A percentile compares a stretch with the other conserved stretches of the same genome.
Conservation (phyloP, 1,139 yeast genomes). For the Candida frijolesensis region DNA sequence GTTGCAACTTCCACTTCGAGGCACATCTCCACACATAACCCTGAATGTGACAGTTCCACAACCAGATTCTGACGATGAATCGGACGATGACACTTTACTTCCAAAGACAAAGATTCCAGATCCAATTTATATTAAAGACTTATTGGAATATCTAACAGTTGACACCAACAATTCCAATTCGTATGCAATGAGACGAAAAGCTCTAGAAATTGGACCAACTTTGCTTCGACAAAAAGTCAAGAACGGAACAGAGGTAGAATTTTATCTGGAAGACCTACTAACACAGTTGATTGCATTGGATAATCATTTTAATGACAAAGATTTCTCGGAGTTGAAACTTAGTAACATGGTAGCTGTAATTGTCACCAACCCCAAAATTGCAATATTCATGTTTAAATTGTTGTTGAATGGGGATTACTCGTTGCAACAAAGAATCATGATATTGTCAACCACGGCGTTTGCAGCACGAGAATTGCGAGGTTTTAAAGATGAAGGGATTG, state of each 20-base stretch:
- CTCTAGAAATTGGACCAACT: slow-evolving; percentile 55
- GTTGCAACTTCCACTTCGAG: slow-evolving; percentile 13
- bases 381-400: slow-evolving; percentile 40
- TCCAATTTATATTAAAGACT: slow-evolving; percentile 65
- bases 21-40: background rate
- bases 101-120: slow-evolving; percentile 36
- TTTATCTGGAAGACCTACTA: slow-evolving; percentile 50
- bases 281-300: slow-evolving; percentile 47
- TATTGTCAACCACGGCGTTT: slow-evolving; percentile 57
- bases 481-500: slow-evolving; percentile 45
- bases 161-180: slow-evolving; percentile 49
- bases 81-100: slow-evolving; percentile 54
- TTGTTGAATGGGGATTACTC: slow-evolving; percentile 66
- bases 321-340: slow-evolving; percentile 54
- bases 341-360: slow-evolving; percentile 56
- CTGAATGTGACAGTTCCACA: slow-evolving; percentile 1
- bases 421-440: slow-evolving; percentile 57
- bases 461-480: slow-evolving; percentile 66
- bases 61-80: slow-evolving; percentile 42
- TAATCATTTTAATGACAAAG: slow-evolving; percentile 49
- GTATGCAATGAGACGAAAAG: slow-evolving; percentile 52
- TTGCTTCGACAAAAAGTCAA: slow-evolving; percentile 54
- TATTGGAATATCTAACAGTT: slow-evolving; percentile 52
- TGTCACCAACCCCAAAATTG: slow-evolving; percentile 45
- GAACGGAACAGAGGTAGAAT: slow-evolving; percentile 56